Evolutionary conservation across 768 basidiomycete species (phyloP), one percentile per base, ranked within the genome.

Genomic region (Kwoniella europaea): DNA sequence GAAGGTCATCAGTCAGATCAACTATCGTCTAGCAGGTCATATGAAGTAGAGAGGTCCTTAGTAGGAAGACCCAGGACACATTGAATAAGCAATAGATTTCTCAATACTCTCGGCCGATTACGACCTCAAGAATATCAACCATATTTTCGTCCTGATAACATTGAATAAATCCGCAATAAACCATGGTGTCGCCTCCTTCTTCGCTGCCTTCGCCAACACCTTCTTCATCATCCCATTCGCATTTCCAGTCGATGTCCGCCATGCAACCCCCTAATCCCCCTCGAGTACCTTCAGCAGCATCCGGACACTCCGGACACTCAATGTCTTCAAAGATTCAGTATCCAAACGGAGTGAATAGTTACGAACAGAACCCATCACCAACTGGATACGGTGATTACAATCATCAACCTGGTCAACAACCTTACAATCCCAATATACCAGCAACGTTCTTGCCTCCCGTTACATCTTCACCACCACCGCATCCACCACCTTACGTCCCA

Each of bases 401-500:
- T 55, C 63, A 71, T 35, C 52, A 63, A 18, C 56, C 65, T 50
- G 63, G 58, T 58, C 63, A 66, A 35, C 67, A 63, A 20, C 63
- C 63, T 9, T 66, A 73, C 54, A 41, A 50, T 29, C 68, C 60
- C 27, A 65, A 52, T 50, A 61, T 62, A 6, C 53, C 65, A 22
- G 46, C 63, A 20, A 18, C 71, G 5, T 76, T 74, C 63, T 68
- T 80, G 18, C 79, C 77, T 2, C 65, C 70, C 2, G 72, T 78
- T 20, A 73, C 76, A 27, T 78, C 76, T 6, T 79, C 76, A 5
- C 74, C 76, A 4, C 76, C 75, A 22, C 78, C 79, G 59, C 74
- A 75, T 22, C 69, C 72, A 15, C 77, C 79, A 1, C 74, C 71
- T 12, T 83, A 83, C 64, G 68, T 77, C 9, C 82, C 82, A 20